Base-by-base conservation (phyloP, 2,329 filamentous ascomycete species). In the Polychaeton citri region DNA sequence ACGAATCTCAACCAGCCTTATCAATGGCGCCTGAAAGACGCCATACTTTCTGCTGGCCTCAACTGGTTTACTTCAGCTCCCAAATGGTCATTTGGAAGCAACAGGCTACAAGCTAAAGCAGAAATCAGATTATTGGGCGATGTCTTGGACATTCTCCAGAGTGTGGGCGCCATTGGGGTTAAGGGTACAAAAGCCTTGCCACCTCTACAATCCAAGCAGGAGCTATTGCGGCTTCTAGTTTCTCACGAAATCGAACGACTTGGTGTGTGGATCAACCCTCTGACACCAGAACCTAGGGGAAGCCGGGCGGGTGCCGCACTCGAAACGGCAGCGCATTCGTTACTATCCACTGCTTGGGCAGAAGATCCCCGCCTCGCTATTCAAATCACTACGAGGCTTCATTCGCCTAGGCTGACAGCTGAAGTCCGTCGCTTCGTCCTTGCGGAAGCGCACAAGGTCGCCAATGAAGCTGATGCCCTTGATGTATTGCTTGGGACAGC, bases 1-100 rank as follows among this genome's bases (percentile, higher is more conserved):
- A 82, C 76, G 4, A 64, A 65, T 3, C 55, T 72, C 17, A 76
- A 76, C 30, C 69, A 79, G 17, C 69, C 72, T 19, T 72, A 78
- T 5, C 77, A 81, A 50, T 90, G 82, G 78, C 76, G 80, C 40
- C 65, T 96, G 24, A 95, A 94, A 56, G 87, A 96, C 52, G 77
- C 84, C 45, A 79, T 94, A 35, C 59, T 99, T 24, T 87, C 85
- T 5, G 86, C 85, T 19, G 87, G 76, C 10, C 65, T 99, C 20
- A 76, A 72, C 42, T 98, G 92, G 92, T 99, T 98, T 59, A 74
- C 70, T 26, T 74, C 78, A 45, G 66, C 83, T 5, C 84, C 87
- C 10, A 75, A 67, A 46, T 98, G 90, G 88, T 93, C 90, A 0
- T 96, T 90, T 59, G 90, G 90, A 38, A 90, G 88, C 49, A 98